phyloP scores from a whole-genome alignment of 108 stramenopile species.

The Aurantiochytrium sp. region DNA sequence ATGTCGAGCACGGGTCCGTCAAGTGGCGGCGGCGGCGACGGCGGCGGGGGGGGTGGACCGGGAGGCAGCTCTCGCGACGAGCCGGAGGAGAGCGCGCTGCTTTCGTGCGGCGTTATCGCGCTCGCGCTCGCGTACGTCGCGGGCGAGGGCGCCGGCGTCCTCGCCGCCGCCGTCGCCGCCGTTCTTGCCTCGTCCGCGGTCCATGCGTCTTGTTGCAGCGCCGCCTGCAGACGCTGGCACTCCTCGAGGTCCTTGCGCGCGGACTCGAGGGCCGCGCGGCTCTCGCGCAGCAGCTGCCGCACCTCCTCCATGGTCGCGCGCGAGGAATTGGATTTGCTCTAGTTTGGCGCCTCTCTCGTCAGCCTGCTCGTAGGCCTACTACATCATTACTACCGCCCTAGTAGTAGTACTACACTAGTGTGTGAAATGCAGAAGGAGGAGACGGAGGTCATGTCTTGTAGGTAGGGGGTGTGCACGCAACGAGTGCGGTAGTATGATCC shows the following conservation, averaged over 20 bases:
- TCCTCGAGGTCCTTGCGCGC: constrained; percentile 3
- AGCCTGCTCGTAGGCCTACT: not conserved
- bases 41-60: not conserved
- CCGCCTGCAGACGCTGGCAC: not conserved
- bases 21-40: not conserved
- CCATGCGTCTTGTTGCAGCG: not conserved
- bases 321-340: not conserved
- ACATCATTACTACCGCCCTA: no score
- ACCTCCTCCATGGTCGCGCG: not conserved
- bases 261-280: not conserved
- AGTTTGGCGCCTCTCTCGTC: not conserved
- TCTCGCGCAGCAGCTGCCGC: not conserved
- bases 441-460: no score
- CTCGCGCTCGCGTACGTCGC: no score
- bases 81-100: not conserved
- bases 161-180: not conserved
- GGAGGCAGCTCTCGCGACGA: not conserved
- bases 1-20: no score
- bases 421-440: no score
- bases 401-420: no score
- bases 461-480: no score
- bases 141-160: not conserved
- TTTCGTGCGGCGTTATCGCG: no score
- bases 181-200: not conserved
- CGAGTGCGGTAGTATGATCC: no score